phyloP scores from a whole-genome alignment of 140 eudicot species.

The Anethum foeniculum region DNA sequence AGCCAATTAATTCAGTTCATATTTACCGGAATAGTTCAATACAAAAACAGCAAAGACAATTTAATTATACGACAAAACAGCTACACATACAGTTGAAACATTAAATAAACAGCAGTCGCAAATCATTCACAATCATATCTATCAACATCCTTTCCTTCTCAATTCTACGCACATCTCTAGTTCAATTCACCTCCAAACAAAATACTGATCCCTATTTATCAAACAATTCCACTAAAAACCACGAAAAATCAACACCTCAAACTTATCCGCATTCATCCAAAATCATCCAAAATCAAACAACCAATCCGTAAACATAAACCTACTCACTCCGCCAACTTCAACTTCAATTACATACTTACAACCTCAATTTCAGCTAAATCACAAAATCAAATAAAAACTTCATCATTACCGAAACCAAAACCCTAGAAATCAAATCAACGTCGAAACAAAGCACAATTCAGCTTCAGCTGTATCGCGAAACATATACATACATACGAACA shows the following conservation, averaged over 20 bases:
- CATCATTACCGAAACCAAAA: conserved; percentile 12
- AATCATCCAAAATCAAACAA: neutral
- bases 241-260: neutral
- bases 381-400: conserved; percentile 14
- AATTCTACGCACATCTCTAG: neutral
- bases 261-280: neutral
- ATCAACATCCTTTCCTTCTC: neutral
- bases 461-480: neutral
- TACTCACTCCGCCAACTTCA: neutral
- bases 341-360: conserved; percentile 18
- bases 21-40: neutral
- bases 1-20: neutral
- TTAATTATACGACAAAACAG: neutral
- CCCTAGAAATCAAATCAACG: conserved; percentile 41
- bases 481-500: neutral
- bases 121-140: neutral
- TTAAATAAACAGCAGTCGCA: neutral
- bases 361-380: conserved; percentile 15
- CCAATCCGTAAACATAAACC: neutral
- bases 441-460: neutral
- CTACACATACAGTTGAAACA: neutral
- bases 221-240: neutral
- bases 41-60: neutral
- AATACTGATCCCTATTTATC: neutral
- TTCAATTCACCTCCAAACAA: neutral